These are phyloP conservation scores for Monosporascus sp. DNA, from an alignment of 2,329 filamentous ascomycete genomes.

Conservation along the genomic window DNA sequence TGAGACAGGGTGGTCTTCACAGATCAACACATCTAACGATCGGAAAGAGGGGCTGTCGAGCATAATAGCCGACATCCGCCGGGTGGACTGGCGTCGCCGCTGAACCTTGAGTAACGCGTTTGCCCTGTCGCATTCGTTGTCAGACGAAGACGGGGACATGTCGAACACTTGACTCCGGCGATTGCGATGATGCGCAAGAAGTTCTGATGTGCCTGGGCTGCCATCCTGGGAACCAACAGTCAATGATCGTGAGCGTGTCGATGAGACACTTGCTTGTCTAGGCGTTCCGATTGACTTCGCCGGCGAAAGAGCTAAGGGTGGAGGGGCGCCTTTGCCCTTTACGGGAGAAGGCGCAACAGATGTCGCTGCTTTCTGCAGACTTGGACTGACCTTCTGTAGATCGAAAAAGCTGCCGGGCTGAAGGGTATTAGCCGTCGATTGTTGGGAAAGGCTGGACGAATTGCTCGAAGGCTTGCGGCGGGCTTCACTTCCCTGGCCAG, in stretches of 20 bases:
- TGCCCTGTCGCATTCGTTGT: slow-evolving; percentile 91
- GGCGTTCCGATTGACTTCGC: slow-evolving; percentile 59
- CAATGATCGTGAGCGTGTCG: slow-evolving; percentile 75
- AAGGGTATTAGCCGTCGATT: slow-evolving; percentile 59
- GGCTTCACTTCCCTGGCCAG: slow-evolving; percentile 70
- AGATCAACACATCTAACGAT: slow-evolving; percentile 89
- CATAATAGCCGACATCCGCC: slow-evolving; percentile 86
- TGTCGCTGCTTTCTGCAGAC: slow-evolving; percentile 55
- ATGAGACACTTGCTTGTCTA: slow-evolving; percentile 54
- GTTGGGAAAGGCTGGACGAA: slow-evolving; percentile 76
- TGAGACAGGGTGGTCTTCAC: slow-evolving; percentile 95
- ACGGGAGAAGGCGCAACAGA: slow-evolving; percentile 50
- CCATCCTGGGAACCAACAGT: slow-evolving; percentile 94
- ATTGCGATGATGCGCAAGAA: slow-evolving; percentile 74
- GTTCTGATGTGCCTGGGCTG: slow-evolving; percentile 64
- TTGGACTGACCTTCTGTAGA: slow-evolving; percentile 56
- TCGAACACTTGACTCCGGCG: slow-evolving; percentile 92
- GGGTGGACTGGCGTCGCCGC: slow-evolving; percentile 88
- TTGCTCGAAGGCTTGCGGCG: slow-evolving; percentile 89
- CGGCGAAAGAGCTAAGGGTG: slow-evolving; percentile 52
- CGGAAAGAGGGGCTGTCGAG: slow-evolving; percentile 82
- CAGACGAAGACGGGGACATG: slow-evolving; percentile 93
- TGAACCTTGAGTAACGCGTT: slow-evolving; percentile 90
- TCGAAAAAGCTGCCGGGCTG: slow-evolving; percentile 71
- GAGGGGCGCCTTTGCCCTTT: slow-evolving; percentile 47